Conservation (phyloP, 176 grass and related monocot species). For the Zizania latifolia region DNA sequence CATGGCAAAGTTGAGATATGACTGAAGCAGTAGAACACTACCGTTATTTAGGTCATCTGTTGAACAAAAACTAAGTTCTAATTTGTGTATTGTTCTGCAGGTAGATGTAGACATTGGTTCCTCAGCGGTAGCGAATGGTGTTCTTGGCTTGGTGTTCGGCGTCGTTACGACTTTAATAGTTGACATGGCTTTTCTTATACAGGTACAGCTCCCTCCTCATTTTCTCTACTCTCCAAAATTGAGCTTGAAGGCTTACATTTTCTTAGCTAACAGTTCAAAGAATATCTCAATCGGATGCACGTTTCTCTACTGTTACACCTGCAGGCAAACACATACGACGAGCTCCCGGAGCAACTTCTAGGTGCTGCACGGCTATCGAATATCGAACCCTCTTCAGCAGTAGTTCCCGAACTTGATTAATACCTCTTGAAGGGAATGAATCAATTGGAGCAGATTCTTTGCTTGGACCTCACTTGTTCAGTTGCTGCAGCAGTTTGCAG, state of each 20-base stretch:
- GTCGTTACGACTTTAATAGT: constrained; percentile 78
- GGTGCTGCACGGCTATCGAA: constrained; percentile 67
- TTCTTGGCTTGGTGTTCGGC: constrained; percentile 91
- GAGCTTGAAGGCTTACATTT: neutral
- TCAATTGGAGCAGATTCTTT: constrained; percentile 24
- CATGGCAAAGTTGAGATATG: neutral
- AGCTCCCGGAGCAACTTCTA: constrained; percentile 81
- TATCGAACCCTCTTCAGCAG: constrained; percentile 69
- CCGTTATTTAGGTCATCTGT: neutral
- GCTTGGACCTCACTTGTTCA: neutral
- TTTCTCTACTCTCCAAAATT: neutral
- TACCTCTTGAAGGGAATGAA: constrained; percentile 10
- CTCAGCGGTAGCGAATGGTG: constrained; percentile 89
- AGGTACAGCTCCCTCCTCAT: constrained; percentile 42
- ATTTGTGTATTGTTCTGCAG: constrained; percentile 33
- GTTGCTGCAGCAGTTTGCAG: constrained; percentile 23
- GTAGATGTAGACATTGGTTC: constrained; percentile 97
- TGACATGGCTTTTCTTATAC: constrained; percentile 97
- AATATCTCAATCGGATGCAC: neutral
- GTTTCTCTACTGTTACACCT: neutral
- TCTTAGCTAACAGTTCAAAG: neutral
- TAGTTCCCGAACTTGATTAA: constrained; percentile 36
- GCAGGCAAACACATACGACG: constrained; percentile 77
- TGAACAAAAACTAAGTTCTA: neutral
- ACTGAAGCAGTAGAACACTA: neutral